Evolutionary conservation across 1,284 basidiomycete species (phyloP), one percentile per base, ranked within the genome.

Genomic region (Cryptococcus maquisensis): DNA sequence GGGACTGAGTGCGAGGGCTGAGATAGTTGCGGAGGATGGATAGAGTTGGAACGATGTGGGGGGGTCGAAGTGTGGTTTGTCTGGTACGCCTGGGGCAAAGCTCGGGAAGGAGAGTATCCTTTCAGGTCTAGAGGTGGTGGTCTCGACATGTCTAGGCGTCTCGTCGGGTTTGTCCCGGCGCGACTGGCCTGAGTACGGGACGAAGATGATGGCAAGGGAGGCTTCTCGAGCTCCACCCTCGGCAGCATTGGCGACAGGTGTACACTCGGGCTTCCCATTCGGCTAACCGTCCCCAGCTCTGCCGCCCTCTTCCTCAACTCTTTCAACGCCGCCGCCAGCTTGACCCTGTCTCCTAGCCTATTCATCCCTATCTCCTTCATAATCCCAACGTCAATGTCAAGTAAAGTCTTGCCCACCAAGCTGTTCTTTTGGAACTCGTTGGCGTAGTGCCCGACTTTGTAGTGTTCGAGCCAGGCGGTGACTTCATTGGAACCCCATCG

Each of bases 331-430:
- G 85, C 87, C 16, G 90, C 69, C 49, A 97, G 86, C 67, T 90
- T 83, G 16, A 96, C 84, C 49, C 91, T 79, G 72, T 97, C 93
- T 5, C 94, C 94, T 41, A 97, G 86, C 73, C 87, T 91, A 44
- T 79, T 69, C 28, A 97, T 83, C 28, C 88, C 88, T 83, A 96
- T 88, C 76, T 96, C 93, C 72, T 86, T 90, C 44, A 97, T 76
- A 2, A 84, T 87, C 4, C 79, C 75, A 75, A 91, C 88, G 67
- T 96, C 92, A 38, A 97, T 78, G 65, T 97, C 93, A 49, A 96
- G 80, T 7, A 97, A 74, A 37, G 96, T 85, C 68, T 88, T 86
- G 9, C 93, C 91, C 43, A 89, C 79, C 62, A 97, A 93, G 70
- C 96, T 91, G 77, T 93, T 88, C 4, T 81, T 79, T 48, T 81